phyloP scores from a whole-genome alignment of 306 rosid genomes.

The Ceratonia siliqua region DNA sequence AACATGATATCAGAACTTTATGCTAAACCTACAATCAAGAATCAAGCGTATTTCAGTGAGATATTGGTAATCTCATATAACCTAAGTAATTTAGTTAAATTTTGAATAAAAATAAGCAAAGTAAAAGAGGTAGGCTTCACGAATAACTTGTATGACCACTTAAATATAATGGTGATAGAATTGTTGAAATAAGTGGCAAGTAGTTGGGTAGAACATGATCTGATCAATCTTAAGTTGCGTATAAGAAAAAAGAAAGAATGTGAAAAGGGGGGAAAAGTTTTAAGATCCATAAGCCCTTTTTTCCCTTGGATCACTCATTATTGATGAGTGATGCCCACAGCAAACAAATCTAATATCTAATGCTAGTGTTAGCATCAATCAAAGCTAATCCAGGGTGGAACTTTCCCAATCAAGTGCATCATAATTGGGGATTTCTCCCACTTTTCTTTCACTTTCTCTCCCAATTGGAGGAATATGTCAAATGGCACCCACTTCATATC shows the following conservation, averaged over 20 bases:
- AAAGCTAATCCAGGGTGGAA: neutral
- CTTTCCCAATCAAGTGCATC: neutral
- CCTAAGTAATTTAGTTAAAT: no score
- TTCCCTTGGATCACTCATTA: slow-evolving; percentile 15
- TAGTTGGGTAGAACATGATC: no score
- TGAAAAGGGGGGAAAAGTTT: neutral
- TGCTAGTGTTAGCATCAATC: neutral
- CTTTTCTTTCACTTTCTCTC: neutral
- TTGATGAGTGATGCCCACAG: neutral
- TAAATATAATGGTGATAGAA: no score
- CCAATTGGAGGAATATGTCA: neutral
- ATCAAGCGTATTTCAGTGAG: no score
- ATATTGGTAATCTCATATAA: no score
- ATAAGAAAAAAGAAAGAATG: neutral
- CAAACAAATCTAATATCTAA: neutral
- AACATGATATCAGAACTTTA: no score
- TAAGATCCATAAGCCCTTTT: neutral
- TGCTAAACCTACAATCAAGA: no score
- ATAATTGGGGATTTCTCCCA: neutral
- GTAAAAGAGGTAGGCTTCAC: no score
- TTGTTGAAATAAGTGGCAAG: no score
- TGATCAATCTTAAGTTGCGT: no score
- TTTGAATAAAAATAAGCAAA: no score
- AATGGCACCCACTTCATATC: neutral
- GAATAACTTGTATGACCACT: no score